A percentile compares a stretch with the other conserved stretches of the same genome.
Evolutionary conservation across 495 filamentous ascomycete species (phyloP).

Genomic region (Jackrogersella minutella): DNA sequence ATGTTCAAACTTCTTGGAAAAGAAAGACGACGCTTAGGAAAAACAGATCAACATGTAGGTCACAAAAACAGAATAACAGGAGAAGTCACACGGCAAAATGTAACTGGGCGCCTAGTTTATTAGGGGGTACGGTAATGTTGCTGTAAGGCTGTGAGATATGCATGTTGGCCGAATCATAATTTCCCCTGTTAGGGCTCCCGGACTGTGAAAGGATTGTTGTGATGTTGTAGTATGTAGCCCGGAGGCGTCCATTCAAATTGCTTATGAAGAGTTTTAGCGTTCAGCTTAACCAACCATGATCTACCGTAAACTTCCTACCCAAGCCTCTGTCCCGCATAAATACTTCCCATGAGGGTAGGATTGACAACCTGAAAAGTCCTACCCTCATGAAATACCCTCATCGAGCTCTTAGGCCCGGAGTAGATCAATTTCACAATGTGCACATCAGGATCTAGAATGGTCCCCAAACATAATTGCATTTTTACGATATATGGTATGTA

Average conservation of each 20-base stretch:
- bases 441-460: too few relatives aligned
- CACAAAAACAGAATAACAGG: background rate
- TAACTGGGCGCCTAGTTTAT: background rate
- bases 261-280: background rate
- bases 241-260: background rate
- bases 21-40: background rate
- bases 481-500: too few relatives aligned
- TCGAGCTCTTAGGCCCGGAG: background rate
- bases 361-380: background rate
- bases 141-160: background rate
- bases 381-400: background rate
- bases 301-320: background rate
- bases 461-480: too few relatives aligned
- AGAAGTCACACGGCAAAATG: background rate
- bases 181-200: background rate
- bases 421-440: background rate
- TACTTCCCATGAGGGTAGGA: too few relatives aligned
- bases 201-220: background rate
- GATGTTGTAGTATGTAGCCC: background rate
- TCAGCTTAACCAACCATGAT: background rate
- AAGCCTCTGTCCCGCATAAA: too few relatives aligned
- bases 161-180: background rate
- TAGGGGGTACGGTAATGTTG: background rate
- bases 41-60: background rate
- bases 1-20: background rate